Evolutionary conservation across 148 eudicot genomes (phyloP), one percentile per base, ranked within the genome.

Genomic region (Silene latifolia): DNA sequence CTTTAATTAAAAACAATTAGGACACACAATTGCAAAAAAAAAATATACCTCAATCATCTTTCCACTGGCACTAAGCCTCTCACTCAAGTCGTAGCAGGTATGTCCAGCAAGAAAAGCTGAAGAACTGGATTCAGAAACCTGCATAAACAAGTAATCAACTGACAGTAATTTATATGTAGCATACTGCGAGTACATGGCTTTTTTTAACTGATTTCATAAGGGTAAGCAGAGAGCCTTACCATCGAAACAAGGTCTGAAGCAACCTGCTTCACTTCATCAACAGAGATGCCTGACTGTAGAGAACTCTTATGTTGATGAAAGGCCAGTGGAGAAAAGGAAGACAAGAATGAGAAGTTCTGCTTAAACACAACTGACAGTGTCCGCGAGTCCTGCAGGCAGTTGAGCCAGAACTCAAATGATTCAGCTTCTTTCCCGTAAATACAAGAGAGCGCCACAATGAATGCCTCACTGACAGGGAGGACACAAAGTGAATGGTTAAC

Each of bases 401-500:
- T 84, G 74, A 69, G 73, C 99, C 99, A 95, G 82, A 81, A 87
- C 63, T 84, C 85, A 75, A 86, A 61, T 11, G 86, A 87, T 65
- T 79, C 82, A 42, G 84, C 81, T 70, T 71, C 64, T 77, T 83
- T 79, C 54, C 81, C 85, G 80, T 82, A 87, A 57, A 83, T 82
- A 83, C 83, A 59, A 18, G 86, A 84, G 63, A 90, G 79, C 61
- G 80, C 83, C 53, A 13, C 47, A 20, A 95, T 71, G 47, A 89
- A 84, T 58, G 76, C 78, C 71, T 89, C 92, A 77, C 82, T 83
- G 72, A 92, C 69, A 56, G 93, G 92, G 79, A 89, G 85, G 76
- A 80, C 85, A 84, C 99, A 95, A 67, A 95, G 92, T 59, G 91
- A 90, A 81, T 95, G 97, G 63, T 85, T 84, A 64, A 95, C 88